A percentile compares a stretch with the other conserved stretches of the same genome.
These are phyloP conservation scores for Uronychia setigera DNA, from an alignment of 73 alveolate genomes.

Conservation along the genomic window DNA sequence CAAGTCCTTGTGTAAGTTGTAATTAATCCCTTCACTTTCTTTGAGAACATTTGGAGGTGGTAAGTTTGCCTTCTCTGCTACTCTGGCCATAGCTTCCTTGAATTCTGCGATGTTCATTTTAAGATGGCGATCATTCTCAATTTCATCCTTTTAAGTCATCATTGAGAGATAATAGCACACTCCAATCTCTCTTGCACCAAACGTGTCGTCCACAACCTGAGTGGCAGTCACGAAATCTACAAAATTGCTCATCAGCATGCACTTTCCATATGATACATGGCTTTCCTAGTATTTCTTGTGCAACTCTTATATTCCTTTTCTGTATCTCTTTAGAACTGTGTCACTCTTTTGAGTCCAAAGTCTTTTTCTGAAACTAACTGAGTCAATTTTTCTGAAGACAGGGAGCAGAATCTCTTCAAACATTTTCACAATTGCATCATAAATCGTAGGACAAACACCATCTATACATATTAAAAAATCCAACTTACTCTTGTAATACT, in stretches of 20 bases:
- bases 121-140: slow-evolving; percentile 74
- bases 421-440: slow-evolving; percentile 59
- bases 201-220: slow-evolving; percentile 65
- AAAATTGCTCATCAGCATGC: slow-evolving; percentile 76
- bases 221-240: slow-evolving; percentile 51
- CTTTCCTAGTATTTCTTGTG: slow-evolving; percentile 53
- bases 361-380: slow-evolving; percentile 74
- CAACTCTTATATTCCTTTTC: slow-evolving; percentile 44
- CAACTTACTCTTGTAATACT: slow-evolving; percentile 36
- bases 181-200: slow-evolving; percentile 76
- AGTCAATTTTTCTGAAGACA: slow-evolving; percentile 33
- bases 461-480: slow-evolving; percentile 24
- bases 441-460: slow-evolving; percentile 20
- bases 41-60: slow-evolving; percentile 6
- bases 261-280: slow-evolving; percentile 74
- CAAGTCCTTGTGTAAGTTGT: neutral
- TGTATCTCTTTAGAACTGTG: slow-evolving; percentile 57
- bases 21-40: neutral
- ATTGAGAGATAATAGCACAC: slow-evolving; percentile 71
- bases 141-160: slow-evolving; percentile 76
- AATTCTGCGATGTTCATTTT: slow-evolving; percentile 75
- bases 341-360: slow-evolving; percentile 75
- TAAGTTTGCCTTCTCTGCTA: slow-evolving; percentile 58
- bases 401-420: slow-evolving; percentile 46
- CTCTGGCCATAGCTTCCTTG: slow-evolving; percentile 76